These are phyloP conservation scores for Epichloe amarillans DNA, from an alignment of 2,329 filamentous ascomycete genomes.

Conservation along the genomic window DNA sequence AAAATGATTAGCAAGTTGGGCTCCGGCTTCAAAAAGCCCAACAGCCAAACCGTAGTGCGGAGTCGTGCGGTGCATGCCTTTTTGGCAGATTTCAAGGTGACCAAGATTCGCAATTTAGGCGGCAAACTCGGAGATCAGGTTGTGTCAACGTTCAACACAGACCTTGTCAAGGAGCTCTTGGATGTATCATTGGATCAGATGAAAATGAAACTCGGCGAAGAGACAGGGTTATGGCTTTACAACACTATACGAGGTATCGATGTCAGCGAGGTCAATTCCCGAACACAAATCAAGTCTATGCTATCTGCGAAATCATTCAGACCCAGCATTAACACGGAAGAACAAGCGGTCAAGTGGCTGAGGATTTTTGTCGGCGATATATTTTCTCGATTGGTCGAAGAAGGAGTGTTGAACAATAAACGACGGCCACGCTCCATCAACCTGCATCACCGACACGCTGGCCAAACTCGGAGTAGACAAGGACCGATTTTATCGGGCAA, in stretches of 20 bases:
- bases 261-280: constrained; percentile 72
- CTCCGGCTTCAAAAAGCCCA: constrained; percentile 83
- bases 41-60: constrained; percentile 85
- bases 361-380: constrained; percentile 88
- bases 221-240: constrained; percentile 77
- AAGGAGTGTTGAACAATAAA: constrained; percentile 78
- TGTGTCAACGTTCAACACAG: constrained; percentile 66
- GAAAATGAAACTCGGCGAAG: constrained; percentile 65
- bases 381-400: constrained; percentile 76
- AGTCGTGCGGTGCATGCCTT: constrained; percentile 73
- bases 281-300: constrained; percentile 95
- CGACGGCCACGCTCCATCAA: constrained; percentile 76
- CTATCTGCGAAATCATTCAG: constrained; percentile 91
- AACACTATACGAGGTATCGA: constrained; percentile 77
- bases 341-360: constrained; percentile 75
- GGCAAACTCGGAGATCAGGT: constrained; percentile 88
- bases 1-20: constrained; percentile 94
- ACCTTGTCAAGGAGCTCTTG: constrained; percentile 64
- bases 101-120: constrained; percentile 87
- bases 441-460: constrained; percentile 64
- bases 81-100: constrained; percentile 75
- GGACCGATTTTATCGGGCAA: constrained; percentile 65
- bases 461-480: constrained; percentile 62
- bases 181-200: constrained; percentile 60
- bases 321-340: constrained; percentile 63